Evolutionary conservation across 2,329 filamentous ascomycete species (phyloP), one percentile per base, ranked within the genome.

Genomic region (Lachnellula cervina): DNA sequence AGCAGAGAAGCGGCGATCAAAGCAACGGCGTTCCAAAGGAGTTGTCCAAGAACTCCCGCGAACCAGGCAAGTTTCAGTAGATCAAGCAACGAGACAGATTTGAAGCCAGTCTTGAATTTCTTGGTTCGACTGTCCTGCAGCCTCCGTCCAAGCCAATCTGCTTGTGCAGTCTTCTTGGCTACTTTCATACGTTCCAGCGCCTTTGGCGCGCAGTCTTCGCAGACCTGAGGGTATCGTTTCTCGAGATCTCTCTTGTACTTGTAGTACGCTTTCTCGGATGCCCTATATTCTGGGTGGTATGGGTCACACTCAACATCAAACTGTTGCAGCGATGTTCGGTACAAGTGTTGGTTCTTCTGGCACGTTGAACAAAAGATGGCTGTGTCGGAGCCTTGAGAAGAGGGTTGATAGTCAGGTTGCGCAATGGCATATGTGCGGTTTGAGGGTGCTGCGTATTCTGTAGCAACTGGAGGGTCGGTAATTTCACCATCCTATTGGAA

Each of bases 161-260:
- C 51, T 56, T 69, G 66, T 28, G 91, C 91, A 34, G 85, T 87
- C 68, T 96, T 96, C 8, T 83, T 86, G 0, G 89, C 84, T 62
- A 83, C 77, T 21, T 82, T 79, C 51, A 97, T 84, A 58, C 84
- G 81, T 37, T 80, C 75, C 59, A 87, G 82, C 21, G 93, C 92
- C 58, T 77, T 82, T 5, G 86, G 87, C 60, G 89, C 87, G 71
- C 94, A 99, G 46, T 83, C 77, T 59, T 80, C 80, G 74, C 94
- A 99, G 56, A 96, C 87, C 68, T 94, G 90, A 0, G 94, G 94
- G 68, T 97, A 97, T 49, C 88, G 82, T 65, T 83, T 78, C 73
- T 97, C 92, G 17, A 97, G 77, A 51, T 85, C 79, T 59, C 77
- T 79, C 59, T 86, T 85, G 70, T 88, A 96, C 37, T 79, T 77